These are phyloP conservation scores for Psidium guajava DNA, from an alignment of 345 rosid genomes.

Conservation along the genomic window DNA sequence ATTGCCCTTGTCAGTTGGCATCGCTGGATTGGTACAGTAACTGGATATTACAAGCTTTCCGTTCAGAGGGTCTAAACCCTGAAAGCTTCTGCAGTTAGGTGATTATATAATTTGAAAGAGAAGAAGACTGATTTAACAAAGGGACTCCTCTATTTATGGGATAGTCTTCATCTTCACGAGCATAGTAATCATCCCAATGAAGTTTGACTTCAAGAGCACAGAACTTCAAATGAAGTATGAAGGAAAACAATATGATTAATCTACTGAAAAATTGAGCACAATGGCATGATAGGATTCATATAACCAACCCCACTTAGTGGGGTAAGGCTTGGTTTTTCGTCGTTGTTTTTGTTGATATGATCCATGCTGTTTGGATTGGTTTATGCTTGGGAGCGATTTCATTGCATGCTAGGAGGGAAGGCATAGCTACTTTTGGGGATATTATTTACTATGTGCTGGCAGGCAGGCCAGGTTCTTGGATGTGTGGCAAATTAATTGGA, in stretches of 20 bases:
- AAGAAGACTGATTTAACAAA: background rate
- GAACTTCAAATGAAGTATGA: background rate
- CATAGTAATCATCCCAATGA: background rate
- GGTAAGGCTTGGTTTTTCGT: background rate
- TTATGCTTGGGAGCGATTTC: background rate
- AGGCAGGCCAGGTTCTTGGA: background rate
- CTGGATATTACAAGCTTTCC: background rate
- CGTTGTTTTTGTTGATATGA: background rate
- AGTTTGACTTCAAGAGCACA: background rate
- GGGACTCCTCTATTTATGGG: background rate
- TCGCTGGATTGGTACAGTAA: background rate
- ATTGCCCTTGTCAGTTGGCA: background rate
- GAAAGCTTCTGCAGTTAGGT: background rate
- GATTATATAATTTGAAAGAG: background rate
- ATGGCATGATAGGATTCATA: background rate
- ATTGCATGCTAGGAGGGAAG: background rate
- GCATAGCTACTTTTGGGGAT: background rate
- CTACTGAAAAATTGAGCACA: background rate
- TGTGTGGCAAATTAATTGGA: background rate
- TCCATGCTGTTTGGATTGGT: background rate
- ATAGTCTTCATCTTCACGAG: background rate
- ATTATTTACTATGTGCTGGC: background rate
- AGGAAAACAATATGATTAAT: background rate
- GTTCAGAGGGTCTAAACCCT: background rate
- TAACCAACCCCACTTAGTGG: background rate